These are phyloP conservation scores for Teratosphaeria nubilosa DNA, from an alignment of 2,329 filamentous ascomycete genomes.

Conservation along the genomic window DNA sequence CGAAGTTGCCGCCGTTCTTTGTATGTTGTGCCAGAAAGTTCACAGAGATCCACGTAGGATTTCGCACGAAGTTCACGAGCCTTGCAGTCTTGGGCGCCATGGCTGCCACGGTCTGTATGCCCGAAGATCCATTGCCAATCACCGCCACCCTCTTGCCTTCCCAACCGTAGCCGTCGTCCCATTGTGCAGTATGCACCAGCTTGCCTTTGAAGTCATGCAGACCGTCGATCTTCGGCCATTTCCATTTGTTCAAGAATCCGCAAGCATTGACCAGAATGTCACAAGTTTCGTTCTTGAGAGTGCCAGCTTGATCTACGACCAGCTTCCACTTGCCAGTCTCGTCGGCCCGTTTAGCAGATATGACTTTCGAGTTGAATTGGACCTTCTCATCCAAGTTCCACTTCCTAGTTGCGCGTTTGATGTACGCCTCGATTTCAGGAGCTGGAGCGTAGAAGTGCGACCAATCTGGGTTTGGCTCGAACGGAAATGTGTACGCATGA, in stretches of 20 bases:
- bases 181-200: conserved; percentile 47
- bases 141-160: conserved; percentile 14
- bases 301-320: conserved; percentile 19
- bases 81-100: conserved; percentile 22
- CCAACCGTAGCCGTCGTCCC: conserved; percentile 34
- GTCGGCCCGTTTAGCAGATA: conserved; percentile 30
- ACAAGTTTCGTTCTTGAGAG: conserved; percentile 25
- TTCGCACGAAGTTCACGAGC: conserved; percentile 24
- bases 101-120: conserved; percentile 26
- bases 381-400: conserved; percentile 30
- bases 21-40: conserved; percentile 4
- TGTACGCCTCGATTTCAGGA: conserved; percentile 34
- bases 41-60: conserved; percentile 25
- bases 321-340: conserved; percentile 27
- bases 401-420: conserved; percentile 29
- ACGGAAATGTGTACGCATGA: conserved; percentile 28
- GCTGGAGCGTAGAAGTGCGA: conserved; percentile 28
- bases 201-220: conserved; percentile 42
- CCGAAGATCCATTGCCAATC: conserved; percentile 16
- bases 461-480: conserved; percentile 21
- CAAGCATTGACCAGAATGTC: conserved; percentile 40
- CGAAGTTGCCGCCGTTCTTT: conserved; percentile 1
- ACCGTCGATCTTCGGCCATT: conserved; percentile 44
- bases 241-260: conserved; percentile 43
- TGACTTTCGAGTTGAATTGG: conserved; percentile 29